Evolutionary conservation across 192 early-diverging fungal species (phyloP), one percentile per base, ranked within the genome.

Genomic region (Coemansia asiatica): DNA sequence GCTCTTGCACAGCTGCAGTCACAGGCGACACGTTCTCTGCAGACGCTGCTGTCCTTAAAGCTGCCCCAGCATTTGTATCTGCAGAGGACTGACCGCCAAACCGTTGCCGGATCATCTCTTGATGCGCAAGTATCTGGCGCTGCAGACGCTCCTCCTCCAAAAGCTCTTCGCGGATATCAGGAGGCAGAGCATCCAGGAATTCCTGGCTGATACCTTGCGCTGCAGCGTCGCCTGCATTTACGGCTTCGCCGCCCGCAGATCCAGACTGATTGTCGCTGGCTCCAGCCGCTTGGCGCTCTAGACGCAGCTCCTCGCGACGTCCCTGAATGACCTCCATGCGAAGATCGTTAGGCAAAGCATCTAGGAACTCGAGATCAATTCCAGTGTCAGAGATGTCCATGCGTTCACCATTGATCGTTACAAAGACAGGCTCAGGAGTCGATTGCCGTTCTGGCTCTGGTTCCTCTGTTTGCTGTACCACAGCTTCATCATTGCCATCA

Each of bases 291-390:
- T 66, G 68, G 33, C 59, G 69, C 57, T 72, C 70, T 13, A 60
- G 46, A 22, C 74, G 73, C 50, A 75, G 59, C 54, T 92, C 88
- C 28, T 83, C 82, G 22, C 87, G 71, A 38, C 97, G 94, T 57
- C 93, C 87, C 64, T 90, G 90, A 35, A 97, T 83, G 7, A 97
- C 94, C 77, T 99, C 97, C 66, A 88, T 86, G 46, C 94, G 90
- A 69, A 99, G 74, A 51, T 97, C 95, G 27, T 96, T 95, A 0
- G 97, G 97, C 26, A 99, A 79, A 2, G 97, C 97, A 65, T 91
- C 88, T 59, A 99, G 81, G 72, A 99, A 99, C 64, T 90, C 90
- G 5, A 87, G 85, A 66, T 99, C 97, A 47, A 99, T 99, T 9
- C 94, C 97, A 19, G 90, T 91, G 21, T 93, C 94, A 0, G 94